Evolutionary conservation across 352 stramenopile genomes (phyloP).

Genomic region (Globisporangium okanoganense): DNA sequence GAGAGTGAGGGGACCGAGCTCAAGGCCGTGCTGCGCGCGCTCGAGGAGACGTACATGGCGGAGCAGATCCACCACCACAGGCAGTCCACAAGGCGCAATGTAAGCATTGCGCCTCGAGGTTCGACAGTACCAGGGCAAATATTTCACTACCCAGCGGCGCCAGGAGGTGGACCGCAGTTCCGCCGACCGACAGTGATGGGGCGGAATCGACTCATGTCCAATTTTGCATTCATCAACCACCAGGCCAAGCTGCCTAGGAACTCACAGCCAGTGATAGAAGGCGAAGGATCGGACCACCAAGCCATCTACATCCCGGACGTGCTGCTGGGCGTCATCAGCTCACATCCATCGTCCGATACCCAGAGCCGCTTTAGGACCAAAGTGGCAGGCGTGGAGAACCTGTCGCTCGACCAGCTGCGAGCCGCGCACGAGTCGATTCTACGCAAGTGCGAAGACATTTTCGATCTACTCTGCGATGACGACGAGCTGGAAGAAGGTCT

Average conservation of each 20-base stretch:
- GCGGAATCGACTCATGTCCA: slow-evolving; percentile 12
- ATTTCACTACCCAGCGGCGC: slow-evolving; percentile 15
- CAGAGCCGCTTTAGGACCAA: slow-evolving; percentile 10
- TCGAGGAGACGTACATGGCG: slow-evolving; percentile 60
- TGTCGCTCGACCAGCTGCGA: slow-evolving; percentile 18
- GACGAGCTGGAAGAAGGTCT: slow-evolving; percentile 17
- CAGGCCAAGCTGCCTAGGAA: not conserved
- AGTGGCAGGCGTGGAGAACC: not conserved
- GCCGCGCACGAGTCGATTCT: slow-evolving; percentile 27
- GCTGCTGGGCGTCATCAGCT: slow-evolving; percentile 31
- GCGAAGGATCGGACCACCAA: not conserved
- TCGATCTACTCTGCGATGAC: slow-evolving; percentile 56
- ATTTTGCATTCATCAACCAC: slow-evolving; percentile 11
- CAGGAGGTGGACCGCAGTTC: not conserved
- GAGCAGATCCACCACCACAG: slow-evolving; percentile 54
- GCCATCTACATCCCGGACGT: slow-evolving; percentile 45
- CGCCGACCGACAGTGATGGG: slow-evolving; percentile 4
- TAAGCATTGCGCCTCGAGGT: slow-evolving; percentile 21
- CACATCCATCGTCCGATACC: slow-evolving; percentile 13
- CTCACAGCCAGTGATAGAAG: not conserved
- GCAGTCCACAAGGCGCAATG: slow-evolving; percentile 22
- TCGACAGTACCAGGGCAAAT: no score
- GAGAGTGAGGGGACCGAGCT: slow-evolving; percentile 21
- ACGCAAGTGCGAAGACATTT: slow-evolving; percentile 48
- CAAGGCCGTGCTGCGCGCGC: slow-evolving; percentile 37